Evolutionary conservation across 1,284 basidiomycete genomes (phyloP).

Genomic region (Phlebopus sp.): DNA sequence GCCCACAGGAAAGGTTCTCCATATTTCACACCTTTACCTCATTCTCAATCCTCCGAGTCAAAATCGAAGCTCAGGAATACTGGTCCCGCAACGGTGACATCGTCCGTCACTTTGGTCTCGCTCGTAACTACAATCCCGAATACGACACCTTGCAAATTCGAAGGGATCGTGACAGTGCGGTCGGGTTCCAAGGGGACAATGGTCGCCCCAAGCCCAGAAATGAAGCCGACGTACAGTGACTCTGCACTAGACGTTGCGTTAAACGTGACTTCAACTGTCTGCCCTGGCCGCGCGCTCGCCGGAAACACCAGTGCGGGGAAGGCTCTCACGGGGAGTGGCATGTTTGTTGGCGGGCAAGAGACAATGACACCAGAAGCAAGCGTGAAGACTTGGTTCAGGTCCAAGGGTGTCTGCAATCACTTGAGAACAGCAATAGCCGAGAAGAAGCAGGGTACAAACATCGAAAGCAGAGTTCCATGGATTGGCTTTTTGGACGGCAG

Average conservation of each 20-base stretch:
- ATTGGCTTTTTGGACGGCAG: slow-evolving; percentile 27
- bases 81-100: slow-evolving; percentile 37
- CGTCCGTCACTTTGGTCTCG: slow-evolving; percentile 20
- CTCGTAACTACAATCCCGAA: slow-evolving; percentile 20
- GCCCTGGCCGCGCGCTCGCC: slow-evolving; percentile 14
- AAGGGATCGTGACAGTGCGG: slow-evolving; percentile 18
- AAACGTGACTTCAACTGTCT: slow-evolving; percentile 25
- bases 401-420: slow-evolving; percentile 24
- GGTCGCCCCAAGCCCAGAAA: slow-evolving; percentile 25
- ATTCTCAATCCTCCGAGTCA: slow-evolving; percentile 1
- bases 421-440: not conserved
- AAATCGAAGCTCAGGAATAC: slow-evolving; percentile 23
- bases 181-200: slow-evolving; percentile 24
- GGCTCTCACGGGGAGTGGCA: slow-evolving; percentile 36
- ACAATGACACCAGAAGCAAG: slow-evolving; percentile 38
- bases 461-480: slow-evolving; percentile 41
- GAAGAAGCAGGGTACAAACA: slow-evolving; percentile 15
- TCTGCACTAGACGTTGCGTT: slow-evolving; percentile 18
- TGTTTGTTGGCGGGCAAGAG: slow-evolving; percentile 36
- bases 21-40: not conserved
- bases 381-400: slow-evolving; percentile 35
- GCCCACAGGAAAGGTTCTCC: too few species aligned
- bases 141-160: slow-evolving; percentile 18
- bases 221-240: slow-evolving; percentile 30
- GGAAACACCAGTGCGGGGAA: slow-evolving; percentile 34